These are phyloP conservation scores for Coprinopsis cinerea DNA, from an alignment of 768 basidiomycete genomes.

Conservation along the genomic window DNA sequence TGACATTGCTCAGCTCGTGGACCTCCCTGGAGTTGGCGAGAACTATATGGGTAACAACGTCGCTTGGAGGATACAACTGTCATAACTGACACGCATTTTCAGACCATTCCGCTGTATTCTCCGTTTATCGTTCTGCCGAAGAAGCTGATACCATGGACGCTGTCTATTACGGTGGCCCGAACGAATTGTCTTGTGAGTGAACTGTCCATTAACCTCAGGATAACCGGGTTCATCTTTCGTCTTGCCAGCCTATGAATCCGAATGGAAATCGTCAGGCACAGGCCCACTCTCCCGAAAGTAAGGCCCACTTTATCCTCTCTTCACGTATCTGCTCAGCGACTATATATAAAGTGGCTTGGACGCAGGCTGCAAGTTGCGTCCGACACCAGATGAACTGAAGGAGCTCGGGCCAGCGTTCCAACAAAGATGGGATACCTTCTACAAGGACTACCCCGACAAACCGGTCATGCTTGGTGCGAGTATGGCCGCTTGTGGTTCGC, in stretches of 20 bases:
- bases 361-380: conserved; percentile 52
- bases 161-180: conserved; percentile 34
- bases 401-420: conserved; percentile 46
- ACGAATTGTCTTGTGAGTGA: conserved; percentile 34
- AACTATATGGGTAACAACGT: conserved; percentile 45
- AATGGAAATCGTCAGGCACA: conserved; percentile 30
- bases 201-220: background rate
- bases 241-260: conserved; percentile 15
- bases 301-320: conserved; percentile 7
- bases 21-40: conserved; percentile 75
- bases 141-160: conserved; percentile 45
- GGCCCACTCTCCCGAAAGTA: conserved; percentile 55
- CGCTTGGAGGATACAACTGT: too few species aligned
- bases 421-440: conserved; percentile 44
- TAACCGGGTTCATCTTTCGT: background rate
- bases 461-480: conserved; percentile 36
- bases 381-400: conserved; percentile 41
- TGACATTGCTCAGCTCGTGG: conserved; percentile 44
- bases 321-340: conserved; percentile 5
- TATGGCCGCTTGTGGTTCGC: background rate
- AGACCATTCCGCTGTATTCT: conserved; percentile 37
- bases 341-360: conserved; percentile 42
- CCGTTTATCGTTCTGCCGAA: conserved; percentile 37
- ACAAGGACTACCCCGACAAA: conserved; percentile 48
- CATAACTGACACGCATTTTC: too few species aligned